Evolutionary conservation across 73 alveolate genomes (phyloP).

Genomic region (Paramecium pentaurelia): DNA sequence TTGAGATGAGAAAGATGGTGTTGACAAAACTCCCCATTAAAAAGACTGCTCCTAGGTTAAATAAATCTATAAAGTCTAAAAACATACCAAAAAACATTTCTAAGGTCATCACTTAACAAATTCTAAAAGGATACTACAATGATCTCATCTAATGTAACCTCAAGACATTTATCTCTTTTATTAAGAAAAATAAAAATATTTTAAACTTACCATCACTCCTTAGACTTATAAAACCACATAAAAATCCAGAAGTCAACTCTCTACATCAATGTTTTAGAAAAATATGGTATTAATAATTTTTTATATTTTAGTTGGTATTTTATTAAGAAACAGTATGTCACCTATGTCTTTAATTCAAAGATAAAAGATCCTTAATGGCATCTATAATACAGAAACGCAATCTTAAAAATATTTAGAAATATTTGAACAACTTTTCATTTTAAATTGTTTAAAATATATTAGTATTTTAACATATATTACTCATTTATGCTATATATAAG

Average conservation of each 20-base stretch:
- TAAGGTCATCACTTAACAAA: background rate
- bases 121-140: background rate
- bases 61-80: background rate
- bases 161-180: background rate
- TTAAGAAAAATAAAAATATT: background rate
- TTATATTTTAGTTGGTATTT: background rate
- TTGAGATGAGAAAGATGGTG: background rate
- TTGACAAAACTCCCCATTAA: constrained; percentile 5
- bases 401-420: background rate
- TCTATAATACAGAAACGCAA: background rate
- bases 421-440: background rate
- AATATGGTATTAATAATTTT: background rate
- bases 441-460: background rate
- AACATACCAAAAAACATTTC: constrained; percentile 6
- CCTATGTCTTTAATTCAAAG: background rate
- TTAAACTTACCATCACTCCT: background rate
- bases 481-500: background rate
- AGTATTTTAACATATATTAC: background rate
- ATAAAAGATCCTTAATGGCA: constrained; percentile 5
- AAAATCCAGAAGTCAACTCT: background rate
- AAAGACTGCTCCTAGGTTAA: background rate
- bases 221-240: background rate
- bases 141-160: background rate
- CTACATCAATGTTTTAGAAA: background rate
- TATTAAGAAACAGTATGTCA: background rate